Evolutionary conservation across 805 yeast species (phyloP).

Genomic region (Komagataella pastoris): DNA sequence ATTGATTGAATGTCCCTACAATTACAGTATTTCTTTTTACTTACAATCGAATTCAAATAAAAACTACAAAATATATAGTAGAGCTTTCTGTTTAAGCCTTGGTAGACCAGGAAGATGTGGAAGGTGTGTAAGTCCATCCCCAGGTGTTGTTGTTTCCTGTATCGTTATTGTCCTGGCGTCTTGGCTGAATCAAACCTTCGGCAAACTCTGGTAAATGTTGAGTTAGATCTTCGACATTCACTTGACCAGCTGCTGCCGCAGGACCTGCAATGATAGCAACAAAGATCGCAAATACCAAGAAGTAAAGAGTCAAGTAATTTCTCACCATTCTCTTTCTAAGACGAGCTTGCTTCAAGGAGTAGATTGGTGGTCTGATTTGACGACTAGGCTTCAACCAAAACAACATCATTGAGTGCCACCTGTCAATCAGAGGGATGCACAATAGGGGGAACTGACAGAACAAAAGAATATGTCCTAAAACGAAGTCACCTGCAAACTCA

Average conservation of each 20-base stretch:
- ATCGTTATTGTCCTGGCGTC: constrained; percentile 68
- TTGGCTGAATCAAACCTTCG: constrained; percentile 81
- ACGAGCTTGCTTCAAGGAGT: constrained; percentile 90
- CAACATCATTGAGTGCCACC: constrained; percentile 96
- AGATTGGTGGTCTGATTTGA: constrained; percentile 96
- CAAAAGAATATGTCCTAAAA: constrained; percentile 80
- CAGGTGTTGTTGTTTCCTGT: constrained; percentile 45
- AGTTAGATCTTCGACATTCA: constrained; percentile 16
- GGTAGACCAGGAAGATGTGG: constrained; percentile 33
- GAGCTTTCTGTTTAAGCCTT: constrained; percentile 21
- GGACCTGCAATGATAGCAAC: constrained; percentile 80
- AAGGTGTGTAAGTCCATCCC: constrained; percentile 30
- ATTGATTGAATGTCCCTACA: constrained; percentile 27
- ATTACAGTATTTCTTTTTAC: background rate
- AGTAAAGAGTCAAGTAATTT: constrained; percentile 78
- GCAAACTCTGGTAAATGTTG: constrained; percentile 18
- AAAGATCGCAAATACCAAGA: constrained; percentile 54
- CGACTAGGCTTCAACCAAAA: constrained; percentile 98
- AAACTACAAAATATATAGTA: constrained; percentile 1
- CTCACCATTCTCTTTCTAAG: constrained; percentile 95
- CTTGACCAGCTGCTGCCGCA: constrained; percentile 62
- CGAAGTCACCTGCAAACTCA: constrained; percentile 93
- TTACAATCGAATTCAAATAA: background rate
- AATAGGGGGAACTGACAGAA: constrained; percentile 84
- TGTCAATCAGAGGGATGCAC: constrained; percentile 77